Evolutionary conservation across 73 alveolate genomes (phyloP).

Genomic region (Loxodes magnus): DNA sequence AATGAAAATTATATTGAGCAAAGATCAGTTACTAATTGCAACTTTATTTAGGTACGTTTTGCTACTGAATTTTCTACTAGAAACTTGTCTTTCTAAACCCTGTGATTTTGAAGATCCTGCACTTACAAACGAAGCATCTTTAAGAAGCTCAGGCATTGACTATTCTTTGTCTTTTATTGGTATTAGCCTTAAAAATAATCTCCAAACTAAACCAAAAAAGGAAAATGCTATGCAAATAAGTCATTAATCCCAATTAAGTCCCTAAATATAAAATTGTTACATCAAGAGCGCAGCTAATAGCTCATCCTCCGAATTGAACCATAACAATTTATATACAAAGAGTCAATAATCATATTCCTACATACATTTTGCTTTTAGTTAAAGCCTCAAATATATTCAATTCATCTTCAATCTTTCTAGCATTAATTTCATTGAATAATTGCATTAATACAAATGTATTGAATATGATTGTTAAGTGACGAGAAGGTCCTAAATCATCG

Average conservation of each 20-base stretch:
- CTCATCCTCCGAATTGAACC: slow-evolving; percentile 52
- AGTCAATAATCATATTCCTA: slow-evolving; percentile 43
- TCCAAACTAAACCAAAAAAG: slow-evolving; percentile 15
- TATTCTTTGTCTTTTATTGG: too few species aligned
- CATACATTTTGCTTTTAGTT: slow-evolving; percentile 34
- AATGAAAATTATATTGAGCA: too few species aligned
- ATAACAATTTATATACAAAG: slow-evolving; percentile 39
- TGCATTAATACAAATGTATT: slow-evolving; percentile 74
- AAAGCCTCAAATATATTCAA: slow-evolving; percentile 62
- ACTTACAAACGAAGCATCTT: too few species aligned
- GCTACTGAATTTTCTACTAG: too few species aligned
- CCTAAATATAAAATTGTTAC: slow-evolving; percentile 47
- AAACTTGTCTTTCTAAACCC: too few species aligned
- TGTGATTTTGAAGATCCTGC: too few species aligned
- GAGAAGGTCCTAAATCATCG: slow-evolving; percentile 27
- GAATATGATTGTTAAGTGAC: slow-evolving; percentile 73
- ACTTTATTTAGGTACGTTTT: too few species aligned
- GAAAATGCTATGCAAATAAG: slow-evolving; percentile 65
- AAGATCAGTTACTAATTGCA: too few species aligned
- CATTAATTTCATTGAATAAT: slow-evolving; percentile 67
- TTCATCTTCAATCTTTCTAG: slow-evolving; percentile 80
- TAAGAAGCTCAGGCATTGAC: too few species aligned
- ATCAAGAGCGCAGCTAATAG: slow-evolving; percentile 36
- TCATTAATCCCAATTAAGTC: slow-evolving; percentile 65
- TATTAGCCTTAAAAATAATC: slow-evolving; percentile 12